phyloP scores from a whole-genome alignment of 176 grass and related monocot genomes.

The Lolium perenne region DNA sequence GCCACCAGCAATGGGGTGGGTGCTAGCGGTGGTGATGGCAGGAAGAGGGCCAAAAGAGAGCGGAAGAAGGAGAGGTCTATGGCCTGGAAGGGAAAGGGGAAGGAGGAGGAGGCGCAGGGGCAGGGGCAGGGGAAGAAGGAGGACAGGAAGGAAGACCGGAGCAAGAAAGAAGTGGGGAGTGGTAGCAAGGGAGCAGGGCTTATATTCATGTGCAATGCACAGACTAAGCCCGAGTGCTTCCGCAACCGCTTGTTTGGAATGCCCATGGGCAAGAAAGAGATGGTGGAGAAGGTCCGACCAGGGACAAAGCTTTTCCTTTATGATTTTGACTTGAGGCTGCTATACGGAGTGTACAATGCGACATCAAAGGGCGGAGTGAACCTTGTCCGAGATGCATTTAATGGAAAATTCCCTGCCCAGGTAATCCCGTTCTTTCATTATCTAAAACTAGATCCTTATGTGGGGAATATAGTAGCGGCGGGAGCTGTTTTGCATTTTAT shows the following conservation, averaged over 20 bases:
- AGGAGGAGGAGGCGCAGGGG: constrained; percentile 2
- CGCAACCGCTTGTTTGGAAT: constrained; percentile 58
- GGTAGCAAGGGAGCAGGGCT: constrained; percentile 49
- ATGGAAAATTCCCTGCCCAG: constrained; percentile 69
- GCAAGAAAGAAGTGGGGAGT: constrained; percentile 26
- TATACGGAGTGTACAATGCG: constrained; percentile 77
- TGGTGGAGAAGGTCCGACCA: constrained; percentile 61
- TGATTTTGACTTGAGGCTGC: constrained; percentile 83
- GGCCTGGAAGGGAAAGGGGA: constrained; percentile 28
- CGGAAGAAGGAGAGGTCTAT: constrained; percentile 1
- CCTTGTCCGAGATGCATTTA: constrained; percentile 53
- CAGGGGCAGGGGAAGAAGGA: background rate
- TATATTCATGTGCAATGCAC: constrained; percentile 84
- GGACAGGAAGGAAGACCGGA: background rate
- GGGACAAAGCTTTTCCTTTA: constrained; percentile 68
- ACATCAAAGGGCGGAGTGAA: constrained; percentile 56
- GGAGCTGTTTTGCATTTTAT: constrained; percentile 24
- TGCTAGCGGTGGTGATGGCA: constrained; percentile 33
- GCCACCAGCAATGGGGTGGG: constrained; percentile 32
- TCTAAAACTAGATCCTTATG: constrained; percentile 35
- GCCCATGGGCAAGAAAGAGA: constrained; percentile 53
- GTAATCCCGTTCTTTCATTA: constrained; percentile 51
- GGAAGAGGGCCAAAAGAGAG: background rate
- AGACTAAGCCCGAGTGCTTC: constrained; percentile 79
- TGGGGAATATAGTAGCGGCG: background rate